These are phyloP conservation scores for Naganishia albida DNA, from an alignment of 1,284 basidiomycete genomes.

Conservation along the genomic window DNA sequence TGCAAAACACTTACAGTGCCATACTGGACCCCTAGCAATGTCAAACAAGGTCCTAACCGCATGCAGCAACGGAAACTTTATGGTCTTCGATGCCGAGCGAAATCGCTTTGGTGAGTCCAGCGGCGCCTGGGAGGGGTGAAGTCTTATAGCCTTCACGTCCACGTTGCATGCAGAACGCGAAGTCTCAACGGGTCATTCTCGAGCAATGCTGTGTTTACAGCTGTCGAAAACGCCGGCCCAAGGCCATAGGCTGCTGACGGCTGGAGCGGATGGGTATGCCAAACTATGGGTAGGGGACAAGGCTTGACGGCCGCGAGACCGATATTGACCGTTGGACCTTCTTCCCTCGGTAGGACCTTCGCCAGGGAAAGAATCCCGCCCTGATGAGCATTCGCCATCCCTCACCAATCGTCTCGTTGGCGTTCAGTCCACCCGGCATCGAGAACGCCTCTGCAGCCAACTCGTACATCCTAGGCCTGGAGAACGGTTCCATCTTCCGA, in stretches of 20 bases:
- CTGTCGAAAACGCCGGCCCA: constrained; percentile 62
- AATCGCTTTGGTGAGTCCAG: constrained; percentile 66
- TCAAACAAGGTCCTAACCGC: constrained; percentile 79
- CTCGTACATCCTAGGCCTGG: constrained; percentile 68
- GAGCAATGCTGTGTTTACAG: constrained; percentile 69
- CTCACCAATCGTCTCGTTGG: constrained; percentile 68
- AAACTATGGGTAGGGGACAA: constrained; percentile 70
- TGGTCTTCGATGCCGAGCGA: constrained; percentile 79
- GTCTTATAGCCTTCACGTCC: background rate
- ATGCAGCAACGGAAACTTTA: constrained; percentile 76
- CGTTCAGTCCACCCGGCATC: constrained; percentile 66
- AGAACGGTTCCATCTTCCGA: constrained; percentile 67
- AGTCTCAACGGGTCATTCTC: constrained; percentile 66
- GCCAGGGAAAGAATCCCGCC: constrained; percentile 66
- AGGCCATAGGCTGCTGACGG: constrained; percentile 73
- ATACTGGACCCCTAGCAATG: constrained; percentile 59
- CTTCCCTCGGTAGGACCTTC: constrained; percentile 64
- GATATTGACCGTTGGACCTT: background rate
- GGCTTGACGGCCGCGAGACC: background rate
- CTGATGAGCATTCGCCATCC: constrained; percentile 70
- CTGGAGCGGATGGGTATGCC: constrained; percentile 77
- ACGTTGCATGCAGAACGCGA: constrained; percentile 66
- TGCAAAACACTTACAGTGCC: background rate
- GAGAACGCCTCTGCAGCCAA: constrained; percentile 59
- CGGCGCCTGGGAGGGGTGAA: constrained; percentile 25